phyloP scores from a whole-genome alignment of 306 rosid genomes.

The Mucuna pruriens region DNA sequence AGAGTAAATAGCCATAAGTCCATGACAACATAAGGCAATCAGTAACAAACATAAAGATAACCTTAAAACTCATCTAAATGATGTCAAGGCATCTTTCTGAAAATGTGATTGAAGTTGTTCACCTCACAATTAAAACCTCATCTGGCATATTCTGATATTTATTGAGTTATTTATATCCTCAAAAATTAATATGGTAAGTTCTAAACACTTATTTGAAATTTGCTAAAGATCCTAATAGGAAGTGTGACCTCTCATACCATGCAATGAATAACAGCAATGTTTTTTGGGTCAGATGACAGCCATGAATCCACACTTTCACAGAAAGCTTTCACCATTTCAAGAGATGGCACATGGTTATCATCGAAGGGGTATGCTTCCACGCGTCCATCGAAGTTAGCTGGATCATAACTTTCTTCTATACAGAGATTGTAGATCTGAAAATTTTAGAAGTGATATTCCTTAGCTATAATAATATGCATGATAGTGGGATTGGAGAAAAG shows the following conservation, averaged over 20 bases:
- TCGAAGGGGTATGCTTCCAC: slow-evolving; percentile 91
- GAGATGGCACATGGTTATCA: slow-evolving; percentile 91
- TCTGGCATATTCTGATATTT: neutral
- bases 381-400: slow-evolving; percentile 76
- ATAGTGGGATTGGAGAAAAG: neutral
- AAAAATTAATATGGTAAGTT: slow-evolving; percentile 11
- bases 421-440: slow-evolving; percentile 91
- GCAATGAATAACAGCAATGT: slow-evolving; percentile 90
- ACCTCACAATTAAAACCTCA: neutral
- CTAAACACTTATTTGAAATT: slow-evolving; percentile 5
- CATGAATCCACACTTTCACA: slow-evolving; percentile 83
- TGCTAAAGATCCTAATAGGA: slow-evolving; percentile 7
- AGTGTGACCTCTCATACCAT: slow-evolving; percentile 63
- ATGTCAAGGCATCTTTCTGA: neutral
- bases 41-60: neutral
- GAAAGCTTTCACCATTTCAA: slow-evolving; percentile 73
- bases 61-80: neutral
- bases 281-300: slow-evolving; percentile 69
- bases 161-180: neutral
- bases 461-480: slow-evolving; percentile 3
- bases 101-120: slow-evolving; percentile 7
- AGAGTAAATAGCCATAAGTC: neutral
- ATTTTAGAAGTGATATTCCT: slow-evolving; percentile 19
- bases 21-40: slow-evolving; percentile 2
- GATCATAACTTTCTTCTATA: slow-evolving; percentile 86